Evolutionary conservation across 768 basidiomycete species (phyloP).

Genomic region (Termitomyces sp.): DNA sequence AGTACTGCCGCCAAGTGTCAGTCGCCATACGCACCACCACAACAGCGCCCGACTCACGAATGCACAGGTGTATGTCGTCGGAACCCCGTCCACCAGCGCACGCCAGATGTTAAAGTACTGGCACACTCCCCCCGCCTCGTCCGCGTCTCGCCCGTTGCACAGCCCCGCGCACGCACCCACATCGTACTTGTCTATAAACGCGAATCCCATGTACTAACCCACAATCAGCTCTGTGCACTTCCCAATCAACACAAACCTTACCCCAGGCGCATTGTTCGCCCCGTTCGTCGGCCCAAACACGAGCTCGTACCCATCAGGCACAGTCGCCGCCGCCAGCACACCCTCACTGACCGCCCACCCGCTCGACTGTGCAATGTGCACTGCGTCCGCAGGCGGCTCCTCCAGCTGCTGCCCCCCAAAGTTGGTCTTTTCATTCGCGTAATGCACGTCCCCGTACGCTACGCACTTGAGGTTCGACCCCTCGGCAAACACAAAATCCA

Average conservation of each 20-base stretch:
- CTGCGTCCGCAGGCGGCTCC: constrained; percentile 27
- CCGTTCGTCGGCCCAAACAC: constrained; percentile 42
- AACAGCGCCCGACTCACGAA: constrained; percentile 41
- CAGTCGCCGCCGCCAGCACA: constrained; percentile 22
- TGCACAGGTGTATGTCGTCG: constrained; percentile 45
- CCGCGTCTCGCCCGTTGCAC: constrained; percentile 38
- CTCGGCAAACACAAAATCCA: constrained; percentile 32
- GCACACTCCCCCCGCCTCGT: constrained; percentile 38
- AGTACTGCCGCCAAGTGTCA: too few relatives aligned
- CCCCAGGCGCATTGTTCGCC: constrained; percentile 33
- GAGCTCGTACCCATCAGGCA: constrained; percentile 38
- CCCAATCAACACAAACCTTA: too few relatives aligned
- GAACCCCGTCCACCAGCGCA: constrained; percentile 37
- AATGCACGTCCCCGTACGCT: constrained; percentile 37
- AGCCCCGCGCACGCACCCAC: constrained; percentile 37
- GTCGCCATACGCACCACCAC: too few relatives aligned
- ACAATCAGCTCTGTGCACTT: constrained; percentile 12
- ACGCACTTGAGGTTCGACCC: constrained; percentile 45
- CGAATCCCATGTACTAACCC: constrained; percentile 45
- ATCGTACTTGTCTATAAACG: constrained; percentile 43
- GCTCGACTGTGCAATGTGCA: constrained; percentile 39
- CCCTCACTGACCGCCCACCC: constrained; percentile 34
- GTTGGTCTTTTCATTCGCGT: constrained; percentile 39
- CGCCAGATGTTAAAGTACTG: constrained; percentile 53
- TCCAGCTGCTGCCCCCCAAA: constrained; percentile 37